Evolutionary conservation across 257 asterid species (phyloP).

Genomic region (Plantago ovata): DNA sequence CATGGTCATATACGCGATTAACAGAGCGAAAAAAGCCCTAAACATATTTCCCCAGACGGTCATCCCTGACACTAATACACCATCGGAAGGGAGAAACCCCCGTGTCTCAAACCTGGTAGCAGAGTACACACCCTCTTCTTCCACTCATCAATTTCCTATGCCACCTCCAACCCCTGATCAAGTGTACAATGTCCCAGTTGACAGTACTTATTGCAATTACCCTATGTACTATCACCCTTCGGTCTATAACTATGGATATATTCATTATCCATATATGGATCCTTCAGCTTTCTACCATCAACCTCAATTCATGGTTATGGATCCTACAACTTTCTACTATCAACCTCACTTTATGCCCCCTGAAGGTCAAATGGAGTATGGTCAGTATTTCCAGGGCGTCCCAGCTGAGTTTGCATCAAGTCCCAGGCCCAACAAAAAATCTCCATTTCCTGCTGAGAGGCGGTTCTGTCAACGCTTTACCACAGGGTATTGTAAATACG

Average conservation of each 20-base stretch:
- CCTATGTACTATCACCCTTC: conserved; percentile 1
- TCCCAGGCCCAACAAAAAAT: not conserved
- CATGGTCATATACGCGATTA: conserved; percentile 13
- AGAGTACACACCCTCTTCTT: conserved; percentile 18
- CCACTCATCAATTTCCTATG: not conserved
- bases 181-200: conserved; percentile 6
- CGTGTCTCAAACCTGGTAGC: conserved; percentile 7
- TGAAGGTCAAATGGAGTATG: conserved; percentile 7
- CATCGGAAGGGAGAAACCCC: not conserved
- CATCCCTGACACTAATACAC: not conserved
- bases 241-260: not conserved
- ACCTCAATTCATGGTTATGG: conserved; percentile 4
- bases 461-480: conserved; percentile 24
- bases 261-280: conserved; percentile 7
- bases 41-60: not conserved
- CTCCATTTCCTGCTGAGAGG: conserved; percentile 1
- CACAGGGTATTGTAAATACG: conserved; percentile 29
- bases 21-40: conserved; percentile 12
- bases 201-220: conserved; percentile 1
- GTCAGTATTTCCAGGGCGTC: not conserved
- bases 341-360: conserved; percentile 6
- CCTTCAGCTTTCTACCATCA: not conserved
- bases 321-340: not conserved
- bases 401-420: not conserved
- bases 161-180: not conserved